Base-by-base conservation (phyloP, 345 rosid species). In the Euclidium syriacum region DNA sequence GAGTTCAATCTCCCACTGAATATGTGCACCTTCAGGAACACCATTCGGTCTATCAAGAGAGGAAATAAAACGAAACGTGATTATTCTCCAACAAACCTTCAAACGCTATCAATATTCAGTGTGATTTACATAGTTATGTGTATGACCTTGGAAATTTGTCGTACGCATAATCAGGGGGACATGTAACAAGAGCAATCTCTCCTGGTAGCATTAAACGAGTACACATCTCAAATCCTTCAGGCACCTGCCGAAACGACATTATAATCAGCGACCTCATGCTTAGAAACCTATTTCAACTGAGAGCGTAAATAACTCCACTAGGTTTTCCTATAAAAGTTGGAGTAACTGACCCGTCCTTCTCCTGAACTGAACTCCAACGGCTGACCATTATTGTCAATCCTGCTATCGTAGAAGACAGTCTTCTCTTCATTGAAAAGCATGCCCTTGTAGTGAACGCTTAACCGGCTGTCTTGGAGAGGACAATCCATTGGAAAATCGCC, bases 401-500 rank as follows among this genome's bases (percentile, higher is more conserved):
- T 80, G 35, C 92, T 87, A 68, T 87, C 92, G 62, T 83, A 87
- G 75, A 94, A 85, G 19, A 84, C 82, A 5, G 59, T 80, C 75
- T 85, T 84, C 67, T 81, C 86, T 59, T 94, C 81, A 38, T 94
- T 77, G 53, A 87, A 90, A 75, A 94, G 90, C 87, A 75, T 81
- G 68, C 95, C 97, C 81, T 79, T 94, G 79, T 83, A 90, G 75
- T 94, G 97, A 52, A 86, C 89, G 10, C 76, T 80, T 58, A 90
- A 77, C 16, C 71, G 82, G 72, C 97, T 84, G 69, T 87, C 97
- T 63, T 90, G 88, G 62, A 94, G 99, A 19, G 99, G 97, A 60
- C 95, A 87, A 77, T 90, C 97, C 96, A 94, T 94, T 3, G 99
- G 99, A 83, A 94, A 94, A 47, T 94, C 99, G 54, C 99, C 99